Evolutionary conservation across 78 protist genomes (phyloP).

Genomic region (Thecamonas trahens): DNA sequence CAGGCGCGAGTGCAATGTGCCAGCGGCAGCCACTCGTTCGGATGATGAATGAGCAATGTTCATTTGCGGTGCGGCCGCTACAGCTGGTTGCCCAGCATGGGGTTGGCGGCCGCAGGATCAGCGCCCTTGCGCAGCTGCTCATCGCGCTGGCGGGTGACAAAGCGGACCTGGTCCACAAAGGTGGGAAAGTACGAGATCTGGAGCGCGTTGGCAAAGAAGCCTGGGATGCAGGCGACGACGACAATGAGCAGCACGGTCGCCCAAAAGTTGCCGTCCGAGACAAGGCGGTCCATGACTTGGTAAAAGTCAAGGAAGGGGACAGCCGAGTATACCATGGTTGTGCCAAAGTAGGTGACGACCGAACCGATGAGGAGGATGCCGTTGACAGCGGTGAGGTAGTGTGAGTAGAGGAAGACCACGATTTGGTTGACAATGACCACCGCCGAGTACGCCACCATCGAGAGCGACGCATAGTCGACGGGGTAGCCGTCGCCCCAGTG

Average conservation of each 20-base stretch:
- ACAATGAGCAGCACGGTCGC: background rate
- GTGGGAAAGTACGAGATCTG: background rate
- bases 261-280: background rate
- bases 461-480: slow-evolving; percentile 13
- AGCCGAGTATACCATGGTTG: background rate
- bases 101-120: too few relatives aligned
- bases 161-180: background rate
- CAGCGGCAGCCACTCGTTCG: too few relatives aligned
- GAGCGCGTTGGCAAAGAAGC: background rate
- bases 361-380: slow-evolving; percentile 43
- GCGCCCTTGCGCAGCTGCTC: too few relatives aligned
- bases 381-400: slow-evolving; percentile 39
- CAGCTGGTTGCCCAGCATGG: too few relatives aligned
- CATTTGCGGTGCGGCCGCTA: too few relatives aligned
- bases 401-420: slow-evolving; percentile 43
- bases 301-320: background rate
- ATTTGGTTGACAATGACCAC: slow-evolving; percentile 41
- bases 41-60: too few relatives aligned
- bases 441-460: slow-evolving; percentile 48
- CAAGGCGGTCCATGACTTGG: background rate
- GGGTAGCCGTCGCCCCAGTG: background rate
- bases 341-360: slow-evolving; percentile 23
- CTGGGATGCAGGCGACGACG: background rate
- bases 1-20: too few relatives aligned
- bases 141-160: too few relatives aligned